Base-by-base conservation (phyloP, 768 basidiomycete species). In the Lepiota brunneoincarnata region DNA sequence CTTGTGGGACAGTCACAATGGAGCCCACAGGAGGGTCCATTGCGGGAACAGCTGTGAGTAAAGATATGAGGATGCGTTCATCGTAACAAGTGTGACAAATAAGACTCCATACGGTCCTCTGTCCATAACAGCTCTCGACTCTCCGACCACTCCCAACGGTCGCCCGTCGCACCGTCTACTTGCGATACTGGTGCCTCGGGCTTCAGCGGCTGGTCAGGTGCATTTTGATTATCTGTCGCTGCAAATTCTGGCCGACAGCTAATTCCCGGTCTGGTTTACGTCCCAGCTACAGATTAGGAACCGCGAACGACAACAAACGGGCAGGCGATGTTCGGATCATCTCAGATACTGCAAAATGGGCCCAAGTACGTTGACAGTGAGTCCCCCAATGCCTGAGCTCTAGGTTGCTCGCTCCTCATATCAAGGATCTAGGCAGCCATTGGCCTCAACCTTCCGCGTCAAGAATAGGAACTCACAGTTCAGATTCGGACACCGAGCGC, bases 1-100 rank as follows among this genome's bases (percentile, higher is more conserved):
- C 94, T 36, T 86, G 84, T 0, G 87, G 71, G 41, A 94, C 83
- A 51, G 87, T 81, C 14, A 97, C 95, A 51, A 89, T 79, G 3
- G 92, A 80, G 28, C 89, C 89, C 44, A 92, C 66, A 6, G 65
- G 63, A 21, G 73, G 68, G 41, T 70, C 70, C 31, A 64, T 64
- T 44, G 49, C 38, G 20, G 23, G n/a, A n/a, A n/a, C n/a, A 23
- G 18, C 15, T 44, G 42, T 24, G 14, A 12, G 34, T 24, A 34
- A 28, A 36, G 17, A 24, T 15, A 10, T 3, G 18, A 34, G 31
- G 45, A 35, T 35, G 45, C 9, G 18, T 15, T 47, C 45, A 47
- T 47, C 34, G 34, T n/a, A 47, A 31, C 45, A 34, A 14, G 35
- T 12, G 34, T 47, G 28, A 47, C 45, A 45, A 23, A 11, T 17